A percentile compares a stretch with the other conserved stretches of the same genome.
Evolutionary conservation across 768 basidiomycete genomes (phyloP).

Genomic region (Xerocomellus amylosporus): DNA sequence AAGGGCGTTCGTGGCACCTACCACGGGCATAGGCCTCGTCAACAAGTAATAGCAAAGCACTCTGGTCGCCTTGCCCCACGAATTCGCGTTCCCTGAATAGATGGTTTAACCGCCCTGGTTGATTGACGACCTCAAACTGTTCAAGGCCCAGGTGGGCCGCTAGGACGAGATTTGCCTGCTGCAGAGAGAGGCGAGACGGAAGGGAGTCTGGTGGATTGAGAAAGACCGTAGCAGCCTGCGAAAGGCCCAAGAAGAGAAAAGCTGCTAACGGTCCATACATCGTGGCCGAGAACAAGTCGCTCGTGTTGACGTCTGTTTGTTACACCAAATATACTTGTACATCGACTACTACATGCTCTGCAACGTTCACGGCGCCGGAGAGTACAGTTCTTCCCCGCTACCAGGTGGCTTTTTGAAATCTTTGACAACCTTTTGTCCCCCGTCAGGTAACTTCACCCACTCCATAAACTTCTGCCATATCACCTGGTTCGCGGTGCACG

Average conservation of each 20-base stretch:
- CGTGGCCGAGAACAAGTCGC: neutral
- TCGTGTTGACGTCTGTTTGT: constrained; percentile 25
- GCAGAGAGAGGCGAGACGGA: constrained; percentile 43
- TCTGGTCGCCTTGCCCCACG: constrained; percentile 53
- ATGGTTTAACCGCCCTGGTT: constrained; percentile 21
- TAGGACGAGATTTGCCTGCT: constrained; percentile 57
- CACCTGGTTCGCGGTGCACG: constrained; percentile 22
- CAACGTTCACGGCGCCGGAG: constrained; percentile 25
- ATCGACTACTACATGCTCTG: neutral
- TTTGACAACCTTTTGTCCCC: constrained; percentile 44
- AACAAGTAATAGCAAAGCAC: constrained; percentile 53
- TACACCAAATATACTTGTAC: neutral
- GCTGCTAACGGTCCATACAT: constrained; percentile 25
- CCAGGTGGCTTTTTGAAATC: constrained; percentile 34
- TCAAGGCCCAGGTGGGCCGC: constrained; percentile 74
- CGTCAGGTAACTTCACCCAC: constrained; percentile 41
- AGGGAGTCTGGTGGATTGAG: constrained; percentile 46
- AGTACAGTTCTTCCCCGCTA: constrained; percentile 32
- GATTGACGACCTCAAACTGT: constrained; percentile 50
- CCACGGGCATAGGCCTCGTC: constrained; percentile 56
- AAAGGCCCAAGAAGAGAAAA: constrained; percentile 34
- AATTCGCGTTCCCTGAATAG: constrained; percentile 42
- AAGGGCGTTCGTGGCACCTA: constrained; percentile 28
- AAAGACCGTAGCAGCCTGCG: constrained; percentile 57
- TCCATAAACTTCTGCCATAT: constrained; percentile 40